Base-by-base conservation (phyloP, 1,284 basidiomycete genomes). In the Rhodotorula sp. region DNA sequence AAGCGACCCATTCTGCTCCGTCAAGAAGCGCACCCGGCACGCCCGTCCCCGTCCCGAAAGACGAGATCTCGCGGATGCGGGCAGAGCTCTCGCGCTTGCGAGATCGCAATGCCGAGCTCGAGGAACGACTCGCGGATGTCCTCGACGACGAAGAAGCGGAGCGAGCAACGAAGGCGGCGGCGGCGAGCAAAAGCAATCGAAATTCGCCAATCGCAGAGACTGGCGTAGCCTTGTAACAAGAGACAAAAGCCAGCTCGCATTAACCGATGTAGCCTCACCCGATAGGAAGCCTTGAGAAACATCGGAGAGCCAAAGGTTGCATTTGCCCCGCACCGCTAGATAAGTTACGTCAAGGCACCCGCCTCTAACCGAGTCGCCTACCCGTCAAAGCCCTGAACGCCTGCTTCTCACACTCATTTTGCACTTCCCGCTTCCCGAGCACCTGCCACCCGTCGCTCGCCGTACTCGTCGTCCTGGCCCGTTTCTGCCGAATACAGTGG, bases 311-410 rank as follows among this genome's bases (percentile, higher is more conserved):
- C 37, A 12, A 42, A 42, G 37, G 37, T 42, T 42, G 37, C 37
- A 42, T 2, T 54, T 54, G 3, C 12, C 53, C 22, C 14, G 1
- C 24, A 53, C 26, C n/a, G 14, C 51, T 22, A 15, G 51, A n/a
- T 22, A 15, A n/a, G 53, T 14, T 17, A 54, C 14, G 3, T 29
- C 53, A 14, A 15, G 53, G 20, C 46, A 12, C 8, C 46, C 18
- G 48, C 20, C 22, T 49, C 48, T 24, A 24, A 18, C 29, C 17
- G 26, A 54, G 26, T 17, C 53, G 29, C 54, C 73, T 60, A 18
- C 73, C 73, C 22, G 73, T 75, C 56, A 75, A n/a, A 12, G 73
- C 73, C 48, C 69, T 49, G 56, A 75, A 75, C 42, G 73, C 73
- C 60, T 70, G 73, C 45, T 67, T 55, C 42, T 72, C 73, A 29